These are phyloP conservation scores for Neurospora sp. DNA, from an alignment of 495 filamentous ascomycete genomes.

Conservation along the genomic window DNA sequence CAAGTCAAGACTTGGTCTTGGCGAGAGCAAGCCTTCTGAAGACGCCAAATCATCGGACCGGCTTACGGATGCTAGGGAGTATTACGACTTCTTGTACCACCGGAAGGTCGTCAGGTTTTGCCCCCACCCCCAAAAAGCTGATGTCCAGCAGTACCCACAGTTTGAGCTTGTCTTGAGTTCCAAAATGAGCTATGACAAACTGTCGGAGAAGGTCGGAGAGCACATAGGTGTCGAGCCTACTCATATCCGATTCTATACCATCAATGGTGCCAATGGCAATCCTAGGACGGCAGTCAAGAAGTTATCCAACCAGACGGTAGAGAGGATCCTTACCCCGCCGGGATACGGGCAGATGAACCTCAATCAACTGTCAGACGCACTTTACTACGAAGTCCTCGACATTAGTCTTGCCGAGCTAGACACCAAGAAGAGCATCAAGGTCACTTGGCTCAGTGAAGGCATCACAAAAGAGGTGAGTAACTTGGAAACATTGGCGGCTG, in stretches of 20 bases:
- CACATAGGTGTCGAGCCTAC: constrained; percentile 67
- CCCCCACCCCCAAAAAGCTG: constrained; percentile 42
- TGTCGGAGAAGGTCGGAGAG: constrained; percentile 78
- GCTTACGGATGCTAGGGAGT: constrained; percentile 61
- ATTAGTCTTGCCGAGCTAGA: constrained; percentile 89
- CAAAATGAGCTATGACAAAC: constrained; percentile 84
- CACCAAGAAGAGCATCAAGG: constrained; percentile 71
- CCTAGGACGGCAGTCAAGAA: constrained; percentile 69
- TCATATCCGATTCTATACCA: constrained; percentile 81
- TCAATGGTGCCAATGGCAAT: constrained; percentile 62
- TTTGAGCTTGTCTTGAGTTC: constrained; percentile 71
- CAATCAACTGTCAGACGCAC: constrained; percentile 59
- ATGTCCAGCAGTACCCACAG: constrained; percentile 38
- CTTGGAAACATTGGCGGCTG: constrained; percentile 69
- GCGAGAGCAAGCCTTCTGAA: constrained; percentile 17
- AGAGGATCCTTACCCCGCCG: constrained; percentile 58
- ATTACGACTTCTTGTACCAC: constrained; percentile 87
- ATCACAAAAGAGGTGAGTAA: constrained; percentile 76
- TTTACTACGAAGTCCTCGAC: constrained; percentile 89
- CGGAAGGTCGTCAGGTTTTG: constrained; percentile 61
- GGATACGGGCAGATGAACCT: constrained; percentile 40
- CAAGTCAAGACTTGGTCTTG: constrained; percentile 25
- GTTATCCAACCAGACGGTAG: constrained; percentile 49
- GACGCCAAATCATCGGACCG: constrained; percentile 27
- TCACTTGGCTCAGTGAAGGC: constrained; percentile 81